Conservation (phyloP, 2,329 filamentous ascomycete species). For the Xylaria sp. region DNA sequence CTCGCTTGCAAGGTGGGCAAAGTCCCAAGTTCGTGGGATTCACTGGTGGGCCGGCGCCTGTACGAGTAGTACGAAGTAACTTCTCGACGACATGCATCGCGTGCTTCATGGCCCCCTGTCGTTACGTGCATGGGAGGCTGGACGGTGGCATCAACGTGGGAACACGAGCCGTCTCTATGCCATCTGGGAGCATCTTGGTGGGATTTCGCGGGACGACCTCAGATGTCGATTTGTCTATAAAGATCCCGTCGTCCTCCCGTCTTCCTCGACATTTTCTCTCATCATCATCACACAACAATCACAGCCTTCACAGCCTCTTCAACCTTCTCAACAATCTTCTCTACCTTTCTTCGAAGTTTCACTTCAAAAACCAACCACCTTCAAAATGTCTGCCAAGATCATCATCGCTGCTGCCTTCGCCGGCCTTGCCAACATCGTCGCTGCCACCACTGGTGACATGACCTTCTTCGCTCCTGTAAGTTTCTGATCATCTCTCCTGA, state of each 20-base stretch:
- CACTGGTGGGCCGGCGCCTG: no score
- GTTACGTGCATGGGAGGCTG: neutral
- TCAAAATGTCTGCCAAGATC: conserved; percentile 11
- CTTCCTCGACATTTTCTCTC: neutral
- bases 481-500: neutral
- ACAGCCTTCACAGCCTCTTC: neutral
- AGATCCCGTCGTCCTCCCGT: neutral
- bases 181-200: no score
- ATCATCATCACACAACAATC: neutral
- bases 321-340: neutral
- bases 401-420: conserved; percentile 15
- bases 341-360: neutral
- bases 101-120: neutral
- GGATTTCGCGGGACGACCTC: no score
- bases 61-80: no score
- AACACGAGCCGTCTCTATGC: no score
- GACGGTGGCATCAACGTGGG: no score
- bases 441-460: conserved; percentile 11
- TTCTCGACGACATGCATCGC: neutral
- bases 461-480: conserved; percentile 17
- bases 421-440: conserved; percentile 9
- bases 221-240: neutral
- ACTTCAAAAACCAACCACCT: neutral
- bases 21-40: neutral
- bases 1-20: neutral